A percentile compares a stretch with the other conserved stretches of the same genome.
Evolutionary conservation across 192 early-diverging fungal species (phyloP).

Genomic region (Geranomyces variabilis): DNA sequence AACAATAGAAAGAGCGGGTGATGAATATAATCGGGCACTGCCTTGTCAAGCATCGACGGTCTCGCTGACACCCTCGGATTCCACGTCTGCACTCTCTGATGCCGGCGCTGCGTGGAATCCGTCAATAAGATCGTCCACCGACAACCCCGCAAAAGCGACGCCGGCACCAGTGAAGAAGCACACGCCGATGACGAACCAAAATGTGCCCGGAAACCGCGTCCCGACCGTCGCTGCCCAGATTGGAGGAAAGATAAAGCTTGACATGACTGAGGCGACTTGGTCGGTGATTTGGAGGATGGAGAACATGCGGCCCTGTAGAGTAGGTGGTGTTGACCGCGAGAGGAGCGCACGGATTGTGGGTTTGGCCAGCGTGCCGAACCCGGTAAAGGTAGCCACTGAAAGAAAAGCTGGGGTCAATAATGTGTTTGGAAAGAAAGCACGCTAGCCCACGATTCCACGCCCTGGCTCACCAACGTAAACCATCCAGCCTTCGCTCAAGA

Average conservation of each 20-base stretch:
- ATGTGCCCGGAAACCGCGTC: neutral
- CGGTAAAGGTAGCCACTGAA: slow-evolving; percentile 38
- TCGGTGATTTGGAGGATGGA: slow-evolving; percentile 28
- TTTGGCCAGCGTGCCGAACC: slow-evolving; percentile 39
- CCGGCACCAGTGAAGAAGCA: neutral
- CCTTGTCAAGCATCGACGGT: no score
- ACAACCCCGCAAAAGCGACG: neutral
- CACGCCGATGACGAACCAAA: slow-evolving; percentile 3
- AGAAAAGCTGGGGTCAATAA: neutral
- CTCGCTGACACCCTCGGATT: no score
- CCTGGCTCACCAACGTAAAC: slow-evolving; percentile 42
- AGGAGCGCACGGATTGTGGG: slow-evolving; percentile 44
- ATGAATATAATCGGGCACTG: no score
- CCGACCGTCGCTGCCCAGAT: slow-evolving; percentile 39
- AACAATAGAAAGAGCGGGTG: no score
- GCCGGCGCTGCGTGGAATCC: neutral
- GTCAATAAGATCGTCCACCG: neutral
- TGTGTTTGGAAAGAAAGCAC: neutral
- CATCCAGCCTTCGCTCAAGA: slow-evolving; percentile 37
- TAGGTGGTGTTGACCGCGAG: slow-evolving; percentile 33
- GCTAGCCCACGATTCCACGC: no score
- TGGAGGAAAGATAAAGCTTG: slow-evolving; percentile 31
- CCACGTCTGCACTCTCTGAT: no score
- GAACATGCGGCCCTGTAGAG: slow-evolving; percentile 42
- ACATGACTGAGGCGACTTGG: slow-evolving; percentile 25